Evolutionary conservation across 345 rosid species (phyloP), one percentile per base, ranked within the genome.

Genomic region (Psidium guajava): DNA sequence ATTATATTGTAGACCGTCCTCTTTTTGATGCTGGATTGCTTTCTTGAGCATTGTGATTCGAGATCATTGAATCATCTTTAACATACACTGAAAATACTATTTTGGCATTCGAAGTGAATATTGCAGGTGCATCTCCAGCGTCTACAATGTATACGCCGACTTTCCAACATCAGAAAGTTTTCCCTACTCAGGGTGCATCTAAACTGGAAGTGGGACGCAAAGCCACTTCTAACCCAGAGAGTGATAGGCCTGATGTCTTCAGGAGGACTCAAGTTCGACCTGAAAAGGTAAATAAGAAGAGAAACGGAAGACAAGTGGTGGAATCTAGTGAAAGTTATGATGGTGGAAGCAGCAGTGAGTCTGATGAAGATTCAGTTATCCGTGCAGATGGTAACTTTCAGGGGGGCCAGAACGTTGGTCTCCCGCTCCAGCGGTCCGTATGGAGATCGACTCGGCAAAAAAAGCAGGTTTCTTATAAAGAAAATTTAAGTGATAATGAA

Each of bases 381-480:
- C 89, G 87, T 52, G 88, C 85, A 58, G 86, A 85, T 89, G 91
- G 88, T 85, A 93, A 91, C 61, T 81, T 87, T 75, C 84, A 56
- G 54, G 89, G 87, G 82, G 89, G 86, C 83, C 87, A 40, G 85
- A 85, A 89, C 84, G 55, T 54, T 80, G 90, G 82, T 54, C 42
- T 83, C 87, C 57, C 61, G 24, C 88, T 86, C 42, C 90, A 90
- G 61, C 90, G 88, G 89, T 47, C 83, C 16, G 86, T 88, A 25
- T 90, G 99, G 84, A 91, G 96, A 91, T 97, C 98, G 59, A 91
- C 87, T 61, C 91, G 99, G 84, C 89, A 58, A 74, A 97, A 88
- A 90, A 95, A 90, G 84, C 86, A 89, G 61, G 93, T 97, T 86
- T 94, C 95, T 27, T 95, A 92, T 54, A 88, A 88, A 75, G 97